Percentiles rank a stretch among this genome's conserved stretches.
These are phyloP conservation scores for Aspergillus latus DNA, from an alignment of 2,329 filamentous ascomycete species.

Conservation along the genomic window DNA sequence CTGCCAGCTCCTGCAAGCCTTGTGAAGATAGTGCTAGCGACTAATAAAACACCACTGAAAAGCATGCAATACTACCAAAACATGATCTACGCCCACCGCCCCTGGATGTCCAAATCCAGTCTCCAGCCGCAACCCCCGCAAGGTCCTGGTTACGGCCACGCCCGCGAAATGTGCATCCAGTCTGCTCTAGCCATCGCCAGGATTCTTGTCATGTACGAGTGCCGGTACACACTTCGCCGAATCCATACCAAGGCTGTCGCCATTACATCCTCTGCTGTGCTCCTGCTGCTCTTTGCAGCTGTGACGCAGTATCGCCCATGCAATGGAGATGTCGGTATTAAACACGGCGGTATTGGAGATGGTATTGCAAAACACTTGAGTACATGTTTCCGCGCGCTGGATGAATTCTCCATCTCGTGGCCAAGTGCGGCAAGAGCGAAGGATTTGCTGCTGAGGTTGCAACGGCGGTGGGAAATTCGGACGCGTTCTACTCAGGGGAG, in stretches of 20 bases:
- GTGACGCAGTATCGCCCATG: slow-evolving; percentile 16
- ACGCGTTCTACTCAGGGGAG: not conserved
- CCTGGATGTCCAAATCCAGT: slow-evolving; percentile 35
- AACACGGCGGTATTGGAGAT: slow-evolving; percentile 28
- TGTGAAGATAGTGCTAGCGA: no score
- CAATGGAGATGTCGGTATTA: not conserved
- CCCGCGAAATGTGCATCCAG: slow-evolving; percentile 44
- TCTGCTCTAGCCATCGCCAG: slow-evolving; percentile 40
- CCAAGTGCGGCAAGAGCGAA: slow-evolving; percentile 42
- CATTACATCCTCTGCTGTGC: slow-evolving; percentile 44
- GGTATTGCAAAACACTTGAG: slow-evolving; percentile 33
- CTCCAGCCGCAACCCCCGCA: slow-evolving; percentile 37
- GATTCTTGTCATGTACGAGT: slow-evolving; percentile 42
- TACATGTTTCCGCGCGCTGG: slow-evolving; percentile 43
- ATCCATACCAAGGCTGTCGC: slow-evolving; percentile 45
- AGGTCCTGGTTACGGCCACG: slow-evolving; percentile 44
- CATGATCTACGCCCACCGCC: slow-evolving; percentile 37
- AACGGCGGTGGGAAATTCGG: slow-evolving; percentile 34
- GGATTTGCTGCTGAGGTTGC: slow-evolving; percentile 36
- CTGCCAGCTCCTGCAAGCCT: not conserved
- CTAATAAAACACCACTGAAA: not conserved
- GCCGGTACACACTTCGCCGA: slow-evolving; percentile 40
- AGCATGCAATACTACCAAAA: slow-evolving; percentile 39
- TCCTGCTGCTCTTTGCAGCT: slow-evolving; percentile 36
- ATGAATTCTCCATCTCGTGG: slow-evolving; percentile 41